Evolutionary conservation across 2,329 filamentous ascomycete genomes (phyloP).

Genomic region (Ceratocystis diversiconidia): DNA sequence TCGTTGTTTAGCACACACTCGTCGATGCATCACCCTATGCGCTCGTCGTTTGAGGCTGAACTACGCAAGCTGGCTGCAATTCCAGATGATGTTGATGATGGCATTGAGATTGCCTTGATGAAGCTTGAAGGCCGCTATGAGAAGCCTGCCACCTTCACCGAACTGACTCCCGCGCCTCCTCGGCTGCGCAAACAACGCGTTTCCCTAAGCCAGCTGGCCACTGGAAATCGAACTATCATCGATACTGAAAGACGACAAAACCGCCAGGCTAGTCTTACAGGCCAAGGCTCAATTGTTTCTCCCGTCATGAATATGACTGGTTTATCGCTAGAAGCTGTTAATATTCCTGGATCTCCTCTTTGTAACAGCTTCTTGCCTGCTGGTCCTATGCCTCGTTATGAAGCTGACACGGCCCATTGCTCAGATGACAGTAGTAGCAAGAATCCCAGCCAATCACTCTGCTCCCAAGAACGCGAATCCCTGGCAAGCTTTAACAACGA

Average conservation of each 20-base stretch:
- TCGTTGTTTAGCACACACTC: constrained; percentile 49
- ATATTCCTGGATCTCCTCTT: constrained; percentile 12
- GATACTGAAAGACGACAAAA: constrained; percentile 34
- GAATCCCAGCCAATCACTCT: constrained; percentile 39
- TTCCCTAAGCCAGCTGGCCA: constrained; percentile 14
- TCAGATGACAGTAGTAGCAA: constrained; percentile 37
- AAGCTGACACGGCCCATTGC: not conserved
- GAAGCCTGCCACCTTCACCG: constrained; percentile 24
- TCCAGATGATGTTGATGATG: constrained; percentile 71
- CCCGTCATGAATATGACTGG: constrained; percentile 19
- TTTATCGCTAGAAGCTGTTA: constrained; percentile 10
- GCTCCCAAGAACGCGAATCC: not conserved
- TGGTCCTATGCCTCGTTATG: constrained; percentile 24
- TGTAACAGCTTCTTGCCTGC: constrained; percentile 16
- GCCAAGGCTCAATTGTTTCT: constrained; percentile 28
- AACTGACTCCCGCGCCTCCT: not conserved
- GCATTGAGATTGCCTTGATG: constrained; percentile 78
- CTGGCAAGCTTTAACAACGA: not conserved
- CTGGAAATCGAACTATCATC: constrained; percentile 28
- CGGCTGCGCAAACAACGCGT: constrained; percentile 14
- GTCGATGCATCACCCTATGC: constrained; percentile 44
- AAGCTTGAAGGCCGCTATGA: constrained; percentile 84
- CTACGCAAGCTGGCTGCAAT: constrained; percentile 77
- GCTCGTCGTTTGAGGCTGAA: constrained; percentile 73
- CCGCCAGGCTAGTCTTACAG: constrained; percentile 28